Evolutionary conservation across 257 asterid genomes (phyloP), one percentile per base, ranked within the genome.

Genomic region (Ehretia macrophylla): DNA sequence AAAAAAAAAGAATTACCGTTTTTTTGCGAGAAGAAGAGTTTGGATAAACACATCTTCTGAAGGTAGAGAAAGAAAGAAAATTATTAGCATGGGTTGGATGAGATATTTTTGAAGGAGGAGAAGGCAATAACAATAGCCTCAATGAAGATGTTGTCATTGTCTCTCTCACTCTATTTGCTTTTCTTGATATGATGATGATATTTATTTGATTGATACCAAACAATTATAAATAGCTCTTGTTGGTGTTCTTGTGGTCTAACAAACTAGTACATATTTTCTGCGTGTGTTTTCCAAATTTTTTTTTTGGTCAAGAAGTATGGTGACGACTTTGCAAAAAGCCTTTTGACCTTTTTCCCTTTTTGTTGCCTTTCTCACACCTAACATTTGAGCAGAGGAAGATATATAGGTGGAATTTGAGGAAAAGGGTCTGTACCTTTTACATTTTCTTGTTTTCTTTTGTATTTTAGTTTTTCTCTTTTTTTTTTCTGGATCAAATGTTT

Each of bases 141-240:
- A 72, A 49, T 54, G 81, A 71, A 47, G 67, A 73, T 10, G 81
- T 51, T 10, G 85, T 64, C 79, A 78, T 75, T 54, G 27, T 63
- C 61, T 63, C 47, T 49, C 14, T 42, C 17, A 47, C 42, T 8
- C n/a, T 51, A 14, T 53, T 19, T 58, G 13, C 5, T 35, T 42
- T 14, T 42, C 8, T 42, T 27, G 35, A 27, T 27, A 27, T 27
- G 35, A 27, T 6, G 6, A n/a, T n/a, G 35, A 27, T 27, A 27
- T 27, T 27, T 27, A 27, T 27, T 27, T 27, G 35, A 6, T 27
- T 27, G 6, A 27, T 27, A n/a, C n/a, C n/a, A n/a, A n/a, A n/a
- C n/a, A n/a, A n/a, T n/a, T n/a, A n/a, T n/a, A n/a, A n/a, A n/a
- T n/a, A n/a, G n/a, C n/a, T n/a, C n/a, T n/a, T n/a, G n/a, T n/a